Evolutionary conservation across 75 land plant genomes (phyloP).

Genomic region (Cupressus sempervirens): DNA sequence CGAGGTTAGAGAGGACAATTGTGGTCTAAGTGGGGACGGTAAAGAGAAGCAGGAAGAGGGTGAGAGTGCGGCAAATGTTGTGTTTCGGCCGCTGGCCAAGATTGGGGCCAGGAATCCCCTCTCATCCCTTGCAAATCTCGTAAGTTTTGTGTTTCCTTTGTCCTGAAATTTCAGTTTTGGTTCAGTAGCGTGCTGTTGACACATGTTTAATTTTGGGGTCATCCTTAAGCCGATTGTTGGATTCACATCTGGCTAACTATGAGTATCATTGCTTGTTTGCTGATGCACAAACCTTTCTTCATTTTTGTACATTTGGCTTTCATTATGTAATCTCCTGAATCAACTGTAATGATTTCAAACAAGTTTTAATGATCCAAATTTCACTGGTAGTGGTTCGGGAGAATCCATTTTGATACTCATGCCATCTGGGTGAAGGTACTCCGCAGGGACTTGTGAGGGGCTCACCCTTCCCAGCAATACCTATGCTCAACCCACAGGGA

Average conservation of each 20-base stretch:
- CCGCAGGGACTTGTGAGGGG: neutral
- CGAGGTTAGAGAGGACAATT: neutral
- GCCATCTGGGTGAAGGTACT: neutral
- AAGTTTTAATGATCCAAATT: neutral
- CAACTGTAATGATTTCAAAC: neutral
- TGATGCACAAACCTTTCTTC: neutral
- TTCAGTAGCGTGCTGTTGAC: neutral
- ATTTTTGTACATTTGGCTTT: neutral
- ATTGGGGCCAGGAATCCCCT: constrained; percentile 29
- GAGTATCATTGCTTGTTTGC: neutral
- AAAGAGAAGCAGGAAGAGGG: neutral
- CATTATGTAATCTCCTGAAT: neutral
- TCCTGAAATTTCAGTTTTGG: neutral
- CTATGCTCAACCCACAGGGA: too few relatives aligned
- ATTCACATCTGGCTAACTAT: neutral
- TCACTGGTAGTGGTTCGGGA: too few relatives aligned
- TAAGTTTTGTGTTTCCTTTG: constrained; percentile 16
- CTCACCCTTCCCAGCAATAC: neutral
- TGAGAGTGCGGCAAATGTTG: constrained; percentile 21
- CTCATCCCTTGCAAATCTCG: constrained; percentile 42
- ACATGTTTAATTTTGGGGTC: neutral
- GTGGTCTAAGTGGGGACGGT: neutral
- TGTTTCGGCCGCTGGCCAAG: constrained; percentile 52
- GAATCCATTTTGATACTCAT: neutral
- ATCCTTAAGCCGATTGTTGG: neutral